These are phyloP conservation scores for Cylindrotheca fusiformis DNA, from an alignment of 108 stramenopile species.

Conservation along the genomic window DNA sequence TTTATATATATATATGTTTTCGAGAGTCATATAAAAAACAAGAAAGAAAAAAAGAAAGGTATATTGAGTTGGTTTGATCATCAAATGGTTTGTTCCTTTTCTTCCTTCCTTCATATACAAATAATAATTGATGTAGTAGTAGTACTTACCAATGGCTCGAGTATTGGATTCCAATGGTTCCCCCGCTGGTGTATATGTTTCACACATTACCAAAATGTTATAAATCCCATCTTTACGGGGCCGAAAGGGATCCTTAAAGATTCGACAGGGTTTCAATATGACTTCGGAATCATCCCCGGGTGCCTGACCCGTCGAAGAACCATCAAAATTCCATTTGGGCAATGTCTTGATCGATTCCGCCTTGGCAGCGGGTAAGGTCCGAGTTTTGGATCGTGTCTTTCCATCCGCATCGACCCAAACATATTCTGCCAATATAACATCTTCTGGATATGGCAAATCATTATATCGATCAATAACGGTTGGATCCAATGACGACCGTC, in stretches of 20 bases:
- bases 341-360: slow-evolving; percentile 50
- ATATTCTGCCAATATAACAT: slow-evolving; percentile 83
- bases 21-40: too few relatives aligned
- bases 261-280: slow-evolving; percentile 80
- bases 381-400: slow-evolving; percentile 83
- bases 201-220: slow-evolving; percentile 96
- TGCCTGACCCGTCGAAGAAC: slow-evolving; percentile 93
- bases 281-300: slow-evolving; percentile 97
- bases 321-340: slow-evolving; percentile 98
- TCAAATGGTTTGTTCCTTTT: background rate
- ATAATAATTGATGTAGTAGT: background rate
- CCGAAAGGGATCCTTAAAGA: slow-evolving; percentile 95
- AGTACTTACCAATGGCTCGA: slow-evolving; percentile 74
- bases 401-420: slow-evolving; percentile 92
- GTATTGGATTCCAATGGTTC: slow-evolving; percentile 84
- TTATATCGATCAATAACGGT: slow-evolving; percentile 64
- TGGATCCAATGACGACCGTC: slow-evolving; percentile 71
- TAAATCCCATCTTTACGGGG: slow-evolving; percentile 71
- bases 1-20: too few relatives aligned
- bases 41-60: slow-evolving; percentile 3
- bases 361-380: slow-evolving; percentile 70
- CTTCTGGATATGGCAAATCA: slow-evolving; percentile 61
- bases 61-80: too few relatives aligned
- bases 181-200: slow-evolving; percentile 91
- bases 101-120: background rate